Percentiles rank a stretch among this genome's conserved stretches.
Conservation (phyloP, 225 moss, liverwort and hornwort genomes). For the Polytrichum commune region DNA sequence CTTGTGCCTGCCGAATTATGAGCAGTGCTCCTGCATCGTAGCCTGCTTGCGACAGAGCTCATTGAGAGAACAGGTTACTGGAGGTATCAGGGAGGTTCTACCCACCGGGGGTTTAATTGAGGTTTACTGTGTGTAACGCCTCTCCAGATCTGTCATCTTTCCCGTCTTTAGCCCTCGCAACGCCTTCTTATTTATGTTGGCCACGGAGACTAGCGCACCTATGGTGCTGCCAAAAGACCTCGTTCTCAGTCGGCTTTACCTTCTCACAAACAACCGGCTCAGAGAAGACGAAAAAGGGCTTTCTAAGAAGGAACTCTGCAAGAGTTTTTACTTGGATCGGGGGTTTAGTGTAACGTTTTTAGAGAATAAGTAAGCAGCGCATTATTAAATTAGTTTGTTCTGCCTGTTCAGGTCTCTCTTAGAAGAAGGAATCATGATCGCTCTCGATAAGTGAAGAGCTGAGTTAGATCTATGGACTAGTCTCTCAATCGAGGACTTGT, state of each 20-base stretch:
- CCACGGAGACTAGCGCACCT: not conserved
- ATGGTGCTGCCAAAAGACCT: constrained; percentile 5
- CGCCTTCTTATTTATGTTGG: not conserved
- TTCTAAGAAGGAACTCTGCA: not conserved
- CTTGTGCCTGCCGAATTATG: no score
- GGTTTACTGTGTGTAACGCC: constrained; percentile 21
- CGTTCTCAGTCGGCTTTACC: not conserved
- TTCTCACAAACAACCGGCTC: not conserved
- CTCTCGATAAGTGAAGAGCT: no score
- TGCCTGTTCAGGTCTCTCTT: no score
- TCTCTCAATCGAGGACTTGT: not conserved
- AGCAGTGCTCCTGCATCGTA: no score
- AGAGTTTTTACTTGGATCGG: constrained; percentile 12
- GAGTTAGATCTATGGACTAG: not conserved
- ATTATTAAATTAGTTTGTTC: no score
- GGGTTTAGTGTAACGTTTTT: constrained; percentile 23
- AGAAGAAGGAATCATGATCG: no score
- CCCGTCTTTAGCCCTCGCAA: constrained; percentile 3
- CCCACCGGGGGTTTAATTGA: constrained; percentile 26
- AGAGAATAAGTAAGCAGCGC: no score
- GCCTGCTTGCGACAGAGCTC: no score
- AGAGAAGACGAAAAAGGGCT: not conserved
- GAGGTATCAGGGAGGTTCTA: constrained; percentile 28
- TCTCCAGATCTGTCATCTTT: constrained; percentile 22
- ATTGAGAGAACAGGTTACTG: no score